phyloP scores from a whole-genome alignment of 78 protist genomes.

The Pigoraptor vietnamica region DNA sequence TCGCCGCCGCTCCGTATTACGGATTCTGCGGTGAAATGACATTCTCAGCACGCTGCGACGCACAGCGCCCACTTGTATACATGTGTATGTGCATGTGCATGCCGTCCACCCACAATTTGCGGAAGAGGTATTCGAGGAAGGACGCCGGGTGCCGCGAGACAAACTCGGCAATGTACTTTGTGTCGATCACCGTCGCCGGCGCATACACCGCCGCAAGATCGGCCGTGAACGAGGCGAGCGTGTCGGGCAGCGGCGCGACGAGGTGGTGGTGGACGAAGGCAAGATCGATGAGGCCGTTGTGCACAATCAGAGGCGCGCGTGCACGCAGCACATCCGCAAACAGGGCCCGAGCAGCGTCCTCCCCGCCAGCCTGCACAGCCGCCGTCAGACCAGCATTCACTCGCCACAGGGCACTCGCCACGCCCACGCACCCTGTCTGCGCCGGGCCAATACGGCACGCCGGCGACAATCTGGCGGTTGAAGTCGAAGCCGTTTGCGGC shows the following conservation, averaged over 20 bases:
- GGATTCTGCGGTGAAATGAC: no score
- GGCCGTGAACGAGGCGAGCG: slow-evolving; percentile 12
- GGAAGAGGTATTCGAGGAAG: slow-evolving; percentile 23
- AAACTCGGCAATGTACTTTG: slow-evolving; percentile 29
- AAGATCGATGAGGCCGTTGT: slow-evolving; percentile 21
- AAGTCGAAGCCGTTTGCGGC: slow-evolving; percentile 22
- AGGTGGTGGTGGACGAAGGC: slow-evolving; percentile 14
- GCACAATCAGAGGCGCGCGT: neutral
- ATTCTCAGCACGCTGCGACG: no score
- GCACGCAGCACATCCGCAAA: neutral
- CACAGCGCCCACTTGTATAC: no score
- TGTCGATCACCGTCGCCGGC: neutral
- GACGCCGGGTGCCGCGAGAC: slow-evolving; percentile 11
- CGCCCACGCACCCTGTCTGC: slow-evolving; percentile 1
- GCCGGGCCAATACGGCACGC: slow-evolving; percentile 11
- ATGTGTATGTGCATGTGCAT: no score
- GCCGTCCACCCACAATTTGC: neutral
- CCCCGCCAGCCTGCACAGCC: no score
- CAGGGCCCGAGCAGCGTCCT: neutral
- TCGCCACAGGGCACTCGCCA: no score
- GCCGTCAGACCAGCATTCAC: no score
- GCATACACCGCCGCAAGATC: slow-evolving; percentile 4
- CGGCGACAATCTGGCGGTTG: neutral
- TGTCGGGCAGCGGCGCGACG: slow-evolving; percentile 3
- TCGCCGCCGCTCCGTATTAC: no score